A percentile compares a stretch with the other conserved stretches of the same genome.
Conservation (phyloP, 805 yeast genomes). For the Saturnispora besseyi region DNA sequence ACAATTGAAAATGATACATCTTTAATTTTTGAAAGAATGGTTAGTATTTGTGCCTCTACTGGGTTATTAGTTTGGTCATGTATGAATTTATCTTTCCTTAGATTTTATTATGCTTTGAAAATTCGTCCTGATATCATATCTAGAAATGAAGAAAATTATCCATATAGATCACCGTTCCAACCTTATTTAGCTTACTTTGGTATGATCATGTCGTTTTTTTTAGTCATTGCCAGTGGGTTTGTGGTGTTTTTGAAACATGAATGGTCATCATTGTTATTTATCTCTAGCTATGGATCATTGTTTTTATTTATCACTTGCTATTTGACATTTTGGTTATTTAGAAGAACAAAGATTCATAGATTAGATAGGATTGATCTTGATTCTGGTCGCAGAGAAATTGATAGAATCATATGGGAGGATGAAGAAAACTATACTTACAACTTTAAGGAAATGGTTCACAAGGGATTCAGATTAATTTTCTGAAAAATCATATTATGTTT, state of each 20-base stretch:
- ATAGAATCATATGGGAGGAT: conserved; percentile 74
- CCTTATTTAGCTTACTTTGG: conserved; percentile 47
- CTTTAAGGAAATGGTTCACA: conserved; percentile 25
- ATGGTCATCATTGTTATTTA: conserved; percentile 43
- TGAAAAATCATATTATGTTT: not conserved
- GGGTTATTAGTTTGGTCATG: conserved; percentile 75
- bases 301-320: conserved; percentile 38
- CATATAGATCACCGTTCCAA: conserved; percentile 47
- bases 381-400: conserved; percentile 77
- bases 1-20: conserved; percentile 52
- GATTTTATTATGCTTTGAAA: conserved; percentile 47
- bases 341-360: conserved; percentile 57
- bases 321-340: conserved; percentile 41
- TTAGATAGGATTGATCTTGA: conserved; percentile 73
- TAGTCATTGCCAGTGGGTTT: conserved; percentile 42
- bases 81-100: conserved; percentile 46
- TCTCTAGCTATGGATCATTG: conserved; percentile 46
- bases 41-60: conserved; percentile 61
- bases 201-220: conserved; percentile 31
- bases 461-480: conserved; percentile 15
- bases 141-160: conserved; percentile 46
- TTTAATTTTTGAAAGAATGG: conserved; percentile 54
- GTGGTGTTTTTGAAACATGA: conserved; percentile 39
- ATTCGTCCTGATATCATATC: conserved; percentile 46
- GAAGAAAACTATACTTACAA: conserved; percentile 34